These are phyloP conservation scores for Oryza punctata DNA, from an alignment of 176 grass and related monocot genomes.

Conservation along the genomic window DNA sequence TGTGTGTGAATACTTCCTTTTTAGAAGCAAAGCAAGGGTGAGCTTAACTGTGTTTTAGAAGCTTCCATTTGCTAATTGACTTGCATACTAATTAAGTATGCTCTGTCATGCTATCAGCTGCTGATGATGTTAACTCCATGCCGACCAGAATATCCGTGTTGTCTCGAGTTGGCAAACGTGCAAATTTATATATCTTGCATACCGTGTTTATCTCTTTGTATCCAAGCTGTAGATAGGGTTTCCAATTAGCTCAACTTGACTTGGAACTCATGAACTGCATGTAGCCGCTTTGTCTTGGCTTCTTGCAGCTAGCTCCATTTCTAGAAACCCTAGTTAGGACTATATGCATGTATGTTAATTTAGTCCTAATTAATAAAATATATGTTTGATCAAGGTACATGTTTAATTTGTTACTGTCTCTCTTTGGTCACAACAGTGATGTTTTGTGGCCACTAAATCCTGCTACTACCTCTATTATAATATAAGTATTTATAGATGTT, in stretches of 20 bases:
- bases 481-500: no score
- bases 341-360: no score
- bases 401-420: no score
- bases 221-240: neutral
- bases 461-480: no score
- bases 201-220: neutral
- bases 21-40: neutral
- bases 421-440: no score
- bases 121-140: constrained; percentile 16
- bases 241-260: neutral
- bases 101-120: neutral
- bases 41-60: neutral
- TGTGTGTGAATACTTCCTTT: neutral
- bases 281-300: no score
- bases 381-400: no score
- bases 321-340: no score
- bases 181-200: neutral
- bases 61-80: constrained; percentile 9
- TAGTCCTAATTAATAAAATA: no score
- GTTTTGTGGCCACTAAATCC: no score
- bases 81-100: constrained; percentile 15
- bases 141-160: constrained; percentile 15
- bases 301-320: no score
- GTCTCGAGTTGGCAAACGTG: constrained; percentile 22
- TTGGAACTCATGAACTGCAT: neutral